These are phyloP conservation scores for Lipomyces spencermartinsiae DNA, from an alignment of 805 yeast species.

Conservation along the genomic window DNA sequence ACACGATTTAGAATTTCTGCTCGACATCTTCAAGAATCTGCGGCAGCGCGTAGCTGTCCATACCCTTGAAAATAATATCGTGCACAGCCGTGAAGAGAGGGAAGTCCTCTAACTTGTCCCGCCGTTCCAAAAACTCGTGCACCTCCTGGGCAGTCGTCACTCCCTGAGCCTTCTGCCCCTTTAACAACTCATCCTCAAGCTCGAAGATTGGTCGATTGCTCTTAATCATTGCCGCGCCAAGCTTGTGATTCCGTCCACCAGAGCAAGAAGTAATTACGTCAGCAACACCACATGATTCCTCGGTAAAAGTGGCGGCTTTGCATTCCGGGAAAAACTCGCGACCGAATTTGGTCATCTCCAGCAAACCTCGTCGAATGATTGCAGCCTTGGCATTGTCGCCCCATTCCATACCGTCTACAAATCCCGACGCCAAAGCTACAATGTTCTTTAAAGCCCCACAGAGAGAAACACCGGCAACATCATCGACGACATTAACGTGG, in stretches of 20 bases:
- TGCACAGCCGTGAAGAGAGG: slow-evolving; percentile 84
- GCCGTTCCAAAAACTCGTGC: slow-evolving; percentile 72
- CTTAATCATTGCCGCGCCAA: slow-evolving; percentile 50
- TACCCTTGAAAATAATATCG: slow-evolving; percentile 77
- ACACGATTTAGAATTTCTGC: background rate
- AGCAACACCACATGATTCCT: slow-evolving; percentile 97
- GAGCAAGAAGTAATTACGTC: slow-evolving; percentile 97
- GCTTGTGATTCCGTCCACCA: slow-evolving; percentile 95
- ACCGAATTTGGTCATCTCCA: slow-evolving; percentile 89
- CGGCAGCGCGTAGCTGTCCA: slow-evolving; percentile 42
- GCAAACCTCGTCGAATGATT: slow-evolving; percentile 91
- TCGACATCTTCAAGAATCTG: slow-evolving; percentile 30
- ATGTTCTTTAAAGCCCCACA: slow-evolving; percentile 98
- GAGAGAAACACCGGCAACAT: slow-evolving; percentile 93
- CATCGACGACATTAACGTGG: slow-evolving; percentile 91
- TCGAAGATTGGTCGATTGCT: slow-evolving; percentile 71
- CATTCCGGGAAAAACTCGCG: slow-evolving; percentile 73
- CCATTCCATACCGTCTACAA: slow-evolving; percentile 98
- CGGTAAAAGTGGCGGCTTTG: slow-evolving; percentile 82
- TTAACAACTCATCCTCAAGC: slow-evolving; percentile 83
- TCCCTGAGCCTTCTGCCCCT: slow-evolving; percentile 98
- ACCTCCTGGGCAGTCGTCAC: slow-evolving; percentile 89
- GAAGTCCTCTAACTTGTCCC: slow-evolving; percentile 66
- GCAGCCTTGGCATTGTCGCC: slow-evolving; percentile 99
- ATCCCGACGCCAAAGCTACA: slow-evolving; percentile 95